Percentiles rank a stretch among this genome's conserved stretches.
Evolutionary conservation across 2,329 filamentous ascomycete species (phyloP).

Genomic region (Knoxdaviesia proteae): DNA sequence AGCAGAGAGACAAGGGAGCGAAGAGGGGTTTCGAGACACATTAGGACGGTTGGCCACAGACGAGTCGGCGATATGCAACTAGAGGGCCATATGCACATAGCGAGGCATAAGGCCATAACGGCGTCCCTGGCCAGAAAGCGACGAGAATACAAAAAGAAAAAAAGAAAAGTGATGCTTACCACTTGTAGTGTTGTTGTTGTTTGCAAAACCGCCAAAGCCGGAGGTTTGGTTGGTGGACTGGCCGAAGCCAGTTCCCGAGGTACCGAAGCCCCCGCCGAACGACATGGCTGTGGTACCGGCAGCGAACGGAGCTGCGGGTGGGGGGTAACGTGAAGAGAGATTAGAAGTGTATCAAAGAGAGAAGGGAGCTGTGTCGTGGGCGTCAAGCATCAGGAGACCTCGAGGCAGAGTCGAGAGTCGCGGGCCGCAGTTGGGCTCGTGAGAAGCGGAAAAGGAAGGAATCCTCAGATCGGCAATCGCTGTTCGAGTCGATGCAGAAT

Average conservation of each 20-base stretch:
- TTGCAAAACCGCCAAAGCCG: slow-evolving; percentile 15
- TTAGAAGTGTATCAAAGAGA: no score
- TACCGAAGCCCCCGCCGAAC: slow-evolving; percentile 27
- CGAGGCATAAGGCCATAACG: not conserved
- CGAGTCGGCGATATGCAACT: not conserved
- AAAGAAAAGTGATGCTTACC: slow-evolving; percentile 1
- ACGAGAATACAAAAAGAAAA: not conserved
- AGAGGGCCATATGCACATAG: slow-evolving; percentile 6
- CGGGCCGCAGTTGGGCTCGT: no score
- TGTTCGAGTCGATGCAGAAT: not conserved
- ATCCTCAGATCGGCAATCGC: not conserved
- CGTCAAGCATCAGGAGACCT: no score
- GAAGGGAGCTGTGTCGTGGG: no score
- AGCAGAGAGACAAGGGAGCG: not conserved
- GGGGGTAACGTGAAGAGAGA: no score
- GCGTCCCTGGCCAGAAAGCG: not conserved
- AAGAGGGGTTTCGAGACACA: not conserved
- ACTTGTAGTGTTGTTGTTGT: slow-evolving; percentile 13
- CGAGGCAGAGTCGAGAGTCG: no score
- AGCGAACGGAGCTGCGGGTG: no score
- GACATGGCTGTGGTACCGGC: slow-evolving; percentile 20
- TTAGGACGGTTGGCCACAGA: slow-evolving; percentile 6
- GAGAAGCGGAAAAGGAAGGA: not conserved
- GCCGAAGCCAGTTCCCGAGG: slow-evolving; percentile 11
- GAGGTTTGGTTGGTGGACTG: slow-evolving; percentile 28